A percentile compares a stretch with the other conserved stretches of the same genome.
Evolutionary conservation across 345 rosid genomes (phyloP).

Genomic region (Citrus reticulata): DNA sequence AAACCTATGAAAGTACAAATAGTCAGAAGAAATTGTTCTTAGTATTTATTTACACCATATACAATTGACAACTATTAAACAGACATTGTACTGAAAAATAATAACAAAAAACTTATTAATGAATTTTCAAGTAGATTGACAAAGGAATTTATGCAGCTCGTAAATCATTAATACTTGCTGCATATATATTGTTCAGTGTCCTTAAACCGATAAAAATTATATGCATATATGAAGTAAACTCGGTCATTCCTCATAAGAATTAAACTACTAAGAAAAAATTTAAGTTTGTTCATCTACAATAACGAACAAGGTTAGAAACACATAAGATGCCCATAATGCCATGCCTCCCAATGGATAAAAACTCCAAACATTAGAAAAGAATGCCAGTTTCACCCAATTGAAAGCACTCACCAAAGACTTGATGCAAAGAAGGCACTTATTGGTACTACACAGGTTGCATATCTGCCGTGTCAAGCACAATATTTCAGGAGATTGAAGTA

Average conservation of each 20-base stretch:
- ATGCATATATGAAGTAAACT: not conserved
- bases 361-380: not conserved
- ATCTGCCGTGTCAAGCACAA: slow-evolving; percentile 42
- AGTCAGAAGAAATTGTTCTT: not conserved
- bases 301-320: not conserved
- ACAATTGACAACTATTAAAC: not conserved
- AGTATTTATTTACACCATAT: not conserved
- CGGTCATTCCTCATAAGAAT: not conserved
- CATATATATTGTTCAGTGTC: not conserved
- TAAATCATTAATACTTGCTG: not conserved
- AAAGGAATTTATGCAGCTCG: not conserved
- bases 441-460: slow-evolving; percentile 87
- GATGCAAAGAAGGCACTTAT: slow-evolving; percentile 97
- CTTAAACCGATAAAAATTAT: not conserved
- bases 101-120: not conserved
- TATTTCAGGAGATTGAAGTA: slow-evolving; percentile 13
- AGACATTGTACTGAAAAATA: too few relatives aligned
- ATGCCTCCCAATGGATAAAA: not conserved
- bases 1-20: slow-evolving; percentile 54
- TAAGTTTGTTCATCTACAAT: not conserved
- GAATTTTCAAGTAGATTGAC: not conserved
- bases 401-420: slow-evolving; percentile 82
- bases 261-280: not conserved
- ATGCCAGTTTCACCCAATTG: not conserved
- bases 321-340: not conserved